phyloP scores from a whole-genome alignment of 306 rosid genomes.

The Glycine soja region DNA sequence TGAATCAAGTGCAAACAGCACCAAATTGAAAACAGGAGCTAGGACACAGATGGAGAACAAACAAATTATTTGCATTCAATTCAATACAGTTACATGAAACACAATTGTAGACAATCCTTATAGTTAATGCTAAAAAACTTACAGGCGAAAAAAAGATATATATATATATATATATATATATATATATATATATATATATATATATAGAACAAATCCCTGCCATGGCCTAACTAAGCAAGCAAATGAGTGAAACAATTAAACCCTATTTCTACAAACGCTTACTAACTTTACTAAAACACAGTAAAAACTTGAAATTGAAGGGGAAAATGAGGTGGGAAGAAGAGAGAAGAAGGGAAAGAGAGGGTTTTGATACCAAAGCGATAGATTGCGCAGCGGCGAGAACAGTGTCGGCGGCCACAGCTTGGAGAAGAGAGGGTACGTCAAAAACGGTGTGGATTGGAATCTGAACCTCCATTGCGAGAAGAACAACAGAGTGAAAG shows the following conservation, averaged over 20 bases:
- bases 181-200: too few relatives aligned
- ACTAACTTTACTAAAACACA: background rate
- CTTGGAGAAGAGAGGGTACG: slow-evolving; percentile 54
- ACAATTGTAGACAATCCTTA: slow-evolving; percentile 14
- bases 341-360: background rate
- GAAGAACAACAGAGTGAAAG: slow-evolving; percentile 28
- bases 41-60: background rate
- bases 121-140: background rate
- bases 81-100: slow-evolving; percentile 32
- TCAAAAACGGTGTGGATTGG: slow-evolving; percentile 43
- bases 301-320: background rate
- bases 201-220: too few relatives aligned
- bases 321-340: background rate
- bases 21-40: background rate
- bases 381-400: slow-evolving; percentile 59
- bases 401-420: slow-evolving; percentile 54
- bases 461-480: slow-evolving; percentile 59
- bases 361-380: slow-evolving; percentile 52
- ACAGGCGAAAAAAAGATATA: too few relatives aligned
- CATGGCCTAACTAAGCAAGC: slow-evolving; percentile 11
- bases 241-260: slow-evolving; percentile 11
- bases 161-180: too few relatives aligned
- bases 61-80: slow-evolving; percentile 1
- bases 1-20: background rate
- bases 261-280: background rate